Evolutionary conservation across 768 basidiomycete species (phyloP).

Genomic region (Tulasnella sp.): DNA sequence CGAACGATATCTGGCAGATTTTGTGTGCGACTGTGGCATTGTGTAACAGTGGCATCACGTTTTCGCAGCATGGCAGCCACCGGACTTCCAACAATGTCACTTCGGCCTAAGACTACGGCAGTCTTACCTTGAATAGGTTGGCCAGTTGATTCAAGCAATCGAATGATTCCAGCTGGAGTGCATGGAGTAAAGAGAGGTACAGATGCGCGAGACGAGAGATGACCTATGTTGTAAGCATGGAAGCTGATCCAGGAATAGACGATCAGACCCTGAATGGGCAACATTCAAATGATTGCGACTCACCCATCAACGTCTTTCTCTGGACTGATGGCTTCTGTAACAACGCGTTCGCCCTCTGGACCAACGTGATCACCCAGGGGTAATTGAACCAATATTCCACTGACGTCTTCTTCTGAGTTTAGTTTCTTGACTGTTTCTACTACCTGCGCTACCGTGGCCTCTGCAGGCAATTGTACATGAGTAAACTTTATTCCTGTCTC

Average conservation of each 20-base stretch:
- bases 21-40: conserved; percentile 87
- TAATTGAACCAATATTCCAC: conserved; percentile 89
- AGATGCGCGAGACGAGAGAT: conserved; percentile 79
- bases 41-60: conserved; percentile 90
- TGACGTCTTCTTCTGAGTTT: conserved; percentile 68
- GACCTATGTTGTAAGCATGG: conserved; percentile 96
- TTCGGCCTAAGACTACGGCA: conserved; percentile 88
- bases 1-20: conserved; percentile 67
- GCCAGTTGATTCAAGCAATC: conserved; percentile 78
- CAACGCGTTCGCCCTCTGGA: conserved; percentile 68
- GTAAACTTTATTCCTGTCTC: conserved; percentile 84
- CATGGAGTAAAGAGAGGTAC: conserved; percentile 87
- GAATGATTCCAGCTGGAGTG: conserved; percentile 87
- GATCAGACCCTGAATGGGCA: not conserved
- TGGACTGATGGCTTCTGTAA: conserved; percentile 90
- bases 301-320: conserved; percentile 97
- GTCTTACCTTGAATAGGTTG: conserved; percentile 62
- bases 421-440: conserved; percentile 65
- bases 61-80: conserved; percentile 82
- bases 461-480: conserved; percentile 57
- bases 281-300: conserved; percentile 20
- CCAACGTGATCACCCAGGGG: conserved; percentile 77
- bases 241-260: conserved; percentile 42
- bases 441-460: conserved; percentile 59
- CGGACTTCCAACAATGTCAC: conserved; percentile 95